Base-by-base conservation (phyloP, 495 filamentous ascomycete genomes). In the Lasiosphaeris hirsuta region DNA sequence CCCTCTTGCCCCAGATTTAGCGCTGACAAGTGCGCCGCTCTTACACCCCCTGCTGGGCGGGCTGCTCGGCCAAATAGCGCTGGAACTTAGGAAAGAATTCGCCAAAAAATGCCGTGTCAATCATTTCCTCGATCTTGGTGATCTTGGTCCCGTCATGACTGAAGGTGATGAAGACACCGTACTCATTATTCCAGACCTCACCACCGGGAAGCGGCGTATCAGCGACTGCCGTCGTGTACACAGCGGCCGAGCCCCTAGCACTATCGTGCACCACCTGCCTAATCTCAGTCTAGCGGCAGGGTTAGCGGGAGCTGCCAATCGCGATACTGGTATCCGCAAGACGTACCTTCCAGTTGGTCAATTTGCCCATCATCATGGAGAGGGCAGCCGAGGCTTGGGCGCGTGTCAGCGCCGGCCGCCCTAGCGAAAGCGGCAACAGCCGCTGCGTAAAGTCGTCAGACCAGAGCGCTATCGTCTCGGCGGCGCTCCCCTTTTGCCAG, bases 111-210 rank as follows among this genome's bases (percentile, higher is more conserved):
- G 42, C 42, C 14, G 42, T 11, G 42, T 44, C 42, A 9, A 44
- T 15, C 42, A 44, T 44, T 15, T 44, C 42, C 42, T 44, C 42
- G 42, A 44, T 44, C 42, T 44, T 44, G 42, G 14, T 15, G 42
- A 44, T 44, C 14, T 44, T 44, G 10, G 10, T 15, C 17, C 42
- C 42, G 17, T 15, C 17, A 9, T 44, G 10, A 17, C 17, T 15
- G 17, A 44, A 44, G 10, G 42, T 44, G 42, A 44, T 11, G 14
- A 44, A 44, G 10, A 44, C 42, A 15, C 10, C 42, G 17, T 44
- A 44, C 42, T 44, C 42, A 15, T 44, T 44, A 7, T 9, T 44
- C 42, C 42, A 44, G 10, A 15, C 8, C 42, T 15, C 42, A n/a
- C n/a, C n/a, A n/a, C n/a, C n/a, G n/a, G n/a, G n/a, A 15, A 44